Evolutionary conservation across 169 alveolate species (phyloP), one percentile per base, ranked within the genome.

Genomic region (Plasmodium vinckei): DNA sequence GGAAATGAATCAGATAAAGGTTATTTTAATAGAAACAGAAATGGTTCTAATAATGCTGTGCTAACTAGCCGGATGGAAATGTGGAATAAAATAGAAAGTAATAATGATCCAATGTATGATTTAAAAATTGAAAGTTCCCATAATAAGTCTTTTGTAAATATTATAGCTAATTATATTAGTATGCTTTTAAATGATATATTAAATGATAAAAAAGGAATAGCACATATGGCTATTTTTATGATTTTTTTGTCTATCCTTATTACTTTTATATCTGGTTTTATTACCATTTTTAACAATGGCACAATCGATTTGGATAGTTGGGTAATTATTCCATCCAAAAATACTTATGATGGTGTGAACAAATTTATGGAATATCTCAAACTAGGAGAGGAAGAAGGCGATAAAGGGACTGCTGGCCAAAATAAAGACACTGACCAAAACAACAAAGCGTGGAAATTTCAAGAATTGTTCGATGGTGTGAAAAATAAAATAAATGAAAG

Each of bases 201-300:
- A 82, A 82, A 82, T 82, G 82, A 82, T 65, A 65, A 65, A 82
- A 82, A 51, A 54, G 90, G 90, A 12, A 82, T 82, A 72, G 56
- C 90, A n/a, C 67, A 67, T 61, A 53, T 82, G 65, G 90, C 90
- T 9, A 21, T 15, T 47, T 19, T 82, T 68, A 67, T 82, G 72
- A 82, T 82, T 25, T 17, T 82, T 39, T 47, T 82, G 19, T 82
- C 90, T 42, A 64, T 82, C 1, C 13, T 82, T 15, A 67, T 82
- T 46, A 82, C 90, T 9, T 82, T 23, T 61, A 53, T 82, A 33
- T 82, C 90, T n/a, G 90, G 90, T 12, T 46, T 82, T 39, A 67
- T 82, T 17, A 82, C 90, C 17, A 23, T 82, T 27, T 82, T 65
- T 5, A 67, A 17, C 27, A 67, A 49, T 9, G 21, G 17, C 13